phyloP scores from a whole-genome alignment of 2,329 filamentous ascomycete species.

The Mycosphaerella sp. region DNA sequence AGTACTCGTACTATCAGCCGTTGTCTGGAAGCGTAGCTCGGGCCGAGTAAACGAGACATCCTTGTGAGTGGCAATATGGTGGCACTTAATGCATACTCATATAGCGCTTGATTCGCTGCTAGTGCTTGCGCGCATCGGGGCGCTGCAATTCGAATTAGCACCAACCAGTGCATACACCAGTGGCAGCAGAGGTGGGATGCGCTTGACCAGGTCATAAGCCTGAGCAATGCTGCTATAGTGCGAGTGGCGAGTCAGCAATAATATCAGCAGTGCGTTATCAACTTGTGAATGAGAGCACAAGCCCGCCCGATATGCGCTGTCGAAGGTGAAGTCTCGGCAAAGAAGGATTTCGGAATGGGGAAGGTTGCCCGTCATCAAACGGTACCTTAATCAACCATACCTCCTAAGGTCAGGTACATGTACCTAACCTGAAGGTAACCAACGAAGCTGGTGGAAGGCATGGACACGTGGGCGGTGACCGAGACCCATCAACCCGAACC shows the following conservation, averaged over 20 bases:
- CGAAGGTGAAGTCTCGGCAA: background rate
- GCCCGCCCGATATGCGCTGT: background rate
- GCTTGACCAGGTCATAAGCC: too few relatives aligned
- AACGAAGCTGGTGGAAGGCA: background rate
- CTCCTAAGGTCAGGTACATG: too few relatives aligned
- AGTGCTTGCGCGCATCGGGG: background rate
- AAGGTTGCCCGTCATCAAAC: background rate
- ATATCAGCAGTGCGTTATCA: background rate
- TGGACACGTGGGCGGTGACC: background rate
- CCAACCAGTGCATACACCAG: background rate
- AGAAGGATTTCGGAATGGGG: background rate
- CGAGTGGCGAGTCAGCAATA: background rate
- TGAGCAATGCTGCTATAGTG: background rate
- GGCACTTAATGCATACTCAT: conserved; percentile 4
- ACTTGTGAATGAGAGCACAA: background rate
- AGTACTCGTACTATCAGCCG: background rate
- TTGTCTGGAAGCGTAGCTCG: background rate
- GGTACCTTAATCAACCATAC: background rate
- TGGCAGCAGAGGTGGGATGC: background rate
- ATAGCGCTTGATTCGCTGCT: conserved; percentile 3
- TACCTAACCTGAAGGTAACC: too few relatives aligned
- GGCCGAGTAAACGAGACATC: conserved; percentile 1
- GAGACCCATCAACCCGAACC: background rate
- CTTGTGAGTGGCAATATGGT: conserved; percentile 3
- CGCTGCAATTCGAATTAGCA: background rate